phyloP scores from a whole-genome alignment of 1,284 basidiomycete genomes.

The Leccinum pallidistipes region DNA sequence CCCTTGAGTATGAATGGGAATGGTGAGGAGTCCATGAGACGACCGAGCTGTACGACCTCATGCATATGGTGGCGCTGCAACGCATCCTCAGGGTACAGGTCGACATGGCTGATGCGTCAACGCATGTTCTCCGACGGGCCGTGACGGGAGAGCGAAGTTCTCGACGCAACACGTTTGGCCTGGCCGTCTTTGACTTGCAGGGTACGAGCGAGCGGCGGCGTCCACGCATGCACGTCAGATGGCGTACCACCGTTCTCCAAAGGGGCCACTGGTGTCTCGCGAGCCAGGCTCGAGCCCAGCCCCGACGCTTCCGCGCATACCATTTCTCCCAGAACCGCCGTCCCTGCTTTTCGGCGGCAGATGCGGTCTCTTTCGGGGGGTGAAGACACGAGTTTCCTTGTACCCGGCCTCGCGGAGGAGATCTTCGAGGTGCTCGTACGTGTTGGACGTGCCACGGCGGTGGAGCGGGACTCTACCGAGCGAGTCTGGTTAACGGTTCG shows the following conservation, averaged over 20 bases:
- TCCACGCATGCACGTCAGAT: constrained; percentile 19
- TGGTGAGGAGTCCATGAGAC: constrained; percentile 30
- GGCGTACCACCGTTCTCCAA: constrained; percentile 6
- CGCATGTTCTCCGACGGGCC: constrained; percentile 26
- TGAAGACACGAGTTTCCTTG: constrained; percentile 86
- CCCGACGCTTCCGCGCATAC: constrained; percentile 41
- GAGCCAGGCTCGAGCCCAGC: constrained; percentile 36
- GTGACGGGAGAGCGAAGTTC: constrained; percentile 18
- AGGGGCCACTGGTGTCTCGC: constrained; percentile 10
- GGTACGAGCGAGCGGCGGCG: constrained; percentile 34
- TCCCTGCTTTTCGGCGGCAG: constrained; percentile 32
- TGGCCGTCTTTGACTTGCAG: constrained; percentile 6
- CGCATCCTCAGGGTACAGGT: constrained; percentile 11
- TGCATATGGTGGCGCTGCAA: constrained; percentile 10
- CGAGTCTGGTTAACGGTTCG: constrained; percentile 52
- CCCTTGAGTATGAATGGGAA: constrained; percentile 32
- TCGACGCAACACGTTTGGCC: constrained; percentile 21
- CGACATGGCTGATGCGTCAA: constrained; percentile 10
- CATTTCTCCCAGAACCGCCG: constrained; percentile 22
- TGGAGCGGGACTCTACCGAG: constrained; percentile 68
- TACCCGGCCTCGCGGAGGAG: constrained; percentile 71
- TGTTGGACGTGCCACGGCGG: constrained; percentile 71
- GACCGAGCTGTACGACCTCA: constrained; percentile 16
- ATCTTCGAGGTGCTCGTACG: constrained; percentile 40
- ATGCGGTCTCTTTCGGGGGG: constrained; percentile 70